Conservation (phyloP, 345 rosid genomes). For the Hypericum androsaemum region DNA sequence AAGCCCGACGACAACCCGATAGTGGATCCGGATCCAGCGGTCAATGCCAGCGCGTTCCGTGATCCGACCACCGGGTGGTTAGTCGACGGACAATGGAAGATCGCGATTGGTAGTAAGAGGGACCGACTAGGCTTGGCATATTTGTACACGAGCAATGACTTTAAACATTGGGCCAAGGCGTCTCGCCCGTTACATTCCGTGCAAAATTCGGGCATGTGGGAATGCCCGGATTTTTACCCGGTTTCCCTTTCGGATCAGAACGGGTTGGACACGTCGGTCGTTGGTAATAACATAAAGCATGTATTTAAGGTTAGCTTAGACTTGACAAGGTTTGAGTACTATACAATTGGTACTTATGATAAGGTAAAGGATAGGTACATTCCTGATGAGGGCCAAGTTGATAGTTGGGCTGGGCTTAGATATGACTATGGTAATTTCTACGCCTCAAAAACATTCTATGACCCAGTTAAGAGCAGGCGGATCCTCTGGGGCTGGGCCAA, state of each 20-base stretch:
- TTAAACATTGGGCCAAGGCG: slow-evolving; percentile 53
- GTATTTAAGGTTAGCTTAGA: slow-evolving; percentile 74
- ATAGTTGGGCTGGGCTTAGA: slow-evolving; percentile 73
- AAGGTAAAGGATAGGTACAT: slow-evolving; percentile 32
- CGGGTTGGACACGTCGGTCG: slow-evolving; percentile 41
- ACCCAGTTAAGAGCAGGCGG: slow-evolving; percentile 38
- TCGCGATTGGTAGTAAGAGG: slow-evolving; percentile 41
- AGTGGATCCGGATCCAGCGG: slow-evolving; percentile 27
- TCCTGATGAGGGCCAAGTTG: slow-evolving; percentile 42
- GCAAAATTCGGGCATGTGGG: slow-evolving; percentile 65
- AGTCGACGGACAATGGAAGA: slow-evolving; percentile 52
- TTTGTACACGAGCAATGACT: slow-evolving; percentile 58
- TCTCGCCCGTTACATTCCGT: slow-evolving; percentile 55
- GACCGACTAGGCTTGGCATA: slow-evolving; percentile 50
- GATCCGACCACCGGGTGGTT: slow-evolving; percentile 91
- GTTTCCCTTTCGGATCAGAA: slow-evolving; percentile 25
- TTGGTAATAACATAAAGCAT: slow-evolving; percentile 29
- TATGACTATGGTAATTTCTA: slow-evolving; percentile 72
- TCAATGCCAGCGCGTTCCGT: slow-evolving; percentile 72
- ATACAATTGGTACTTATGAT: slow-evolving; percentile 51
- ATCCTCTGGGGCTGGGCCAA: slow-evolving; percentile 80
- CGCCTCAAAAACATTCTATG: slow-evolving; percentile 84
- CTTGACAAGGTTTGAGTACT: slow-evolving; percentile 58
- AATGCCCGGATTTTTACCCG: slow-evolving; percentile 86
- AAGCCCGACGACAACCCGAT: slow-evolving; percentile 72